Evolutionary conservation across 2,329 filamentous ascomycete species (phyloP), one percentile per base, ranked within the genome.

Genomic region (Calonectria pseudoturangicola): DNA sequence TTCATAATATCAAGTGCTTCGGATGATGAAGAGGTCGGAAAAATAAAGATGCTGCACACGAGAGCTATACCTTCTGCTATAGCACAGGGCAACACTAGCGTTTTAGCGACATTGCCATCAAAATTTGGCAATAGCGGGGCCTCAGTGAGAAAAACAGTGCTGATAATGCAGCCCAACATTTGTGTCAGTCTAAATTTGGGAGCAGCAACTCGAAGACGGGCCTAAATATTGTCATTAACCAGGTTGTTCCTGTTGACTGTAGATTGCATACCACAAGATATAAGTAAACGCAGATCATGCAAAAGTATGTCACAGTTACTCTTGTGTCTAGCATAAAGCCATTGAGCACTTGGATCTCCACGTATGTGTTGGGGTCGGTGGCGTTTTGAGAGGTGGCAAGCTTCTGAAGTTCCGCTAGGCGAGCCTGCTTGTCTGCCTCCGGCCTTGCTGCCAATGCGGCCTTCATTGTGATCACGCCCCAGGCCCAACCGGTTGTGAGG

Each of bases 11-110:
- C 75, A 0, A 89, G 77, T 1, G 87, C 84, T 2, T 84, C 80
- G 28, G 85, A 84, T 0, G 87, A 88, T 0, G 88, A 87, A 0
- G 88, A 89, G 48, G 85, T 84, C 0, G 88, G 88, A 67, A 89
- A 89, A 54, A 89, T 81, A 4, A 89, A 69, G 1, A 89, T 64
- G 6, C 83, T 85, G 54, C 84, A 87, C 4, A 81, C 84, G 2
- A 86, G 67, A 0, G 87, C 88, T 0, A 89, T 77, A 0, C 85
- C 88, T 8, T 87, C 81, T 0, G 86, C 87, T 21, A 87, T 83
- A 0, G 85, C 86, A 1, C 84, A 85, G 0, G 88, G 88, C 0
- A 73, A 47, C 0, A 73, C 77, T 0, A 60, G 43, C 3, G 75
- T 73, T 1, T 41, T 30, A 0, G 77, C 76, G 3, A 89, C 66